phyloP scores from a whole-genome alignment of 202 grass and related monocot species.

The Alloteropsis angusta region DNA sequence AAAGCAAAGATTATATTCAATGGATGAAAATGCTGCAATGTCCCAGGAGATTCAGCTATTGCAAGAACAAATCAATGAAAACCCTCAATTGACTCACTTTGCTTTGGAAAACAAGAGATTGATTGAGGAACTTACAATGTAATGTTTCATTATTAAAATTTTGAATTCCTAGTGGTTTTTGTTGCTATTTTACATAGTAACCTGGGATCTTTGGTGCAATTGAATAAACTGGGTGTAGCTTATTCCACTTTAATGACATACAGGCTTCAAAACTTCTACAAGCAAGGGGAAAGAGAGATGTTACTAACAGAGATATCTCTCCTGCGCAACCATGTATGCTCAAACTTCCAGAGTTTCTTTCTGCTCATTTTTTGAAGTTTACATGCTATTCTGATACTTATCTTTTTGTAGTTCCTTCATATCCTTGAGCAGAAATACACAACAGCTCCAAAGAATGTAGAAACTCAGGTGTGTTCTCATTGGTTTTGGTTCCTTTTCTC shows the following conservation, averaged over 20 bases:
- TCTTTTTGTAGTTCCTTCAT: slow-evolving; percentile 50
- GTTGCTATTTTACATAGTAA: not conserved
- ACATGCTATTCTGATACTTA: slow-evolving; percentile 16
- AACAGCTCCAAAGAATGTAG: slow-evolving; percentile 3
- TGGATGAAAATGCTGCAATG: slow-evolving; percentile 64
- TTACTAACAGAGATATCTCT: slow-evolving; percentile 65
- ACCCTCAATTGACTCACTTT: slow-evolving; percentile 65
- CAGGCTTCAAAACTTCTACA: slow-evolving; percentile 60
- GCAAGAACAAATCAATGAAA: slow-evolving; percentile 49
- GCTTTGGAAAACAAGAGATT: slow-evolving; percentile 82
- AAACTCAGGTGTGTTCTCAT: slow-evolving; percentile 34
- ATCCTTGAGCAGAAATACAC: slow-evolving; percentile 55
- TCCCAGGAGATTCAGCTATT: slow-evolving; percentile 51
- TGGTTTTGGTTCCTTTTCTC: not conserved
- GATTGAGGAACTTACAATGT: slow-evolving; percentile 70
- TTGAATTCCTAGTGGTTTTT: slow-evolving; percentile 4
- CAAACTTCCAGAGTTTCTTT: slow-evolving; percentile 16
- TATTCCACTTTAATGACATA: slow-evolving; percentile 28
- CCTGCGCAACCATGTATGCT: slow-evolving; percentile 63
- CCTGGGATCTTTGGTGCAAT: not conserved
- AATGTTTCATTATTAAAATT: slow-evolving; percentile 18
- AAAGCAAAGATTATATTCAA: slow-evolving; percentile 40
- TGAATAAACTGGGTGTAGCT: slow-evolving; percentile 20
- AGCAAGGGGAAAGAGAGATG: slow-evolving; percentile 63
- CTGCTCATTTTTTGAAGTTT: not conserved